Evolutionary conservation across 148 eudicot genomes (phyloP).

Genomic region (Chenopodium formosanum): DNA sequence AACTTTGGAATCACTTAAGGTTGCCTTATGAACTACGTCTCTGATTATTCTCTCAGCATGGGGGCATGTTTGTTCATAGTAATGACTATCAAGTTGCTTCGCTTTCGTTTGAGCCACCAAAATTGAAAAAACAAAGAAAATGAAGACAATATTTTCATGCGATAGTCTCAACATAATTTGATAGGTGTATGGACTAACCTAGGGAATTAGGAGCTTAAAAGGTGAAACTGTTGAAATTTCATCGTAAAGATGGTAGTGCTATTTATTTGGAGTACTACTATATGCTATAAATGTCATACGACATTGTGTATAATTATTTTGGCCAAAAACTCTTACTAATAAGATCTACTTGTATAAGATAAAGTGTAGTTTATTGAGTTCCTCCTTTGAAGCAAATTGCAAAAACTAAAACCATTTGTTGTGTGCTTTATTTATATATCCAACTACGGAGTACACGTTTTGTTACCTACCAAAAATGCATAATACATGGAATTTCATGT

Average conservation of each 20-base stretch:
- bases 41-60: conserved; percentile 26
- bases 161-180: conserved; percentile 12
- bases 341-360: not conserved
- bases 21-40: conserved; percentile 16
- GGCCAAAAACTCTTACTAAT: not conserved
- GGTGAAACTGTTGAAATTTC: not conserved
- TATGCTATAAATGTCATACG: not conserved
- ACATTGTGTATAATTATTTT: not conserved
- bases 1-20: conserved; percentile 33
- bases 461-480: not conserved
- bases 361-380: not conserved
- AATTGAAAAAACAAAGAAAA: not conserved
- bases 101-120: conserved; percentile 11
- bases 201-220: not conserved
- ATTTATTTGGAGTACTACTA: conserved; percentile 13
- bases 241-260: conserved; percentile 4
- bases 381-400: conserved; percentile 10
- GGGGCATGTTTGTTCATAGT: conserved; percentile 28
- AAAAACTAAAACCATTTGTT: conserved; percentile 1
- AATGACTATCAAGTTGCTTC: conserved; percentile 16
- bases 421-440: not conserved
- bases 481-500: too few relatives aligned
- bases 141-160: conserved; percentile 4
- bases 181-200: not conserved
- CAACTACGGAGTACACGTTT: not conserved